Evolutionary conservation across 1,284 basidiomycete genomes (phyloP).

Genomic region (Apiotrichum domesticum): DNA sequence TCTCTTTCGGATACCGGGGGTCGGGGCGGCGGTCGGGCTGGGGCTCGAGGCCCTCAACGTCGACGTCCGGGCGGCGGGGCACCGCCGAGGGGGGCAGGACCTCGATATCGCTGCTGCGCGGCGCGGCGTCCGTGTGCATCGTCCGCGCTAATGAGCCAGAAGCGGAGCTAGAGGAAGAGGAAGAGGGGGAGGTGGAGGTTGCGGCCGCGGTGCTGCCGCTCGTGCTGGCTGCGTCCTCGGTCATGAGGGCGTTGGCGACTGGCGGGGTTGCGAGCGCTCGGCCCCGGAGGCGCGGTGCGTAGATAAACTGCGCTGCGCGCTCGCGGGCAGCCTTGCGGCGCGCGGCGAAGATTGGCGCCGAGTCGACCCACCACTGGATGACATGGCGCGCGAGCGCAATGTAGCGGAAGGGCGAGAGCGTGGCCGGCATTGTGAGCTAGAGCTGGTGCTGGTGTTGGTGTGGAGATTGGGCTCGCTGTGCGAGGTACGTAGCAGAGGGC

Average conservation of each 20-base stretch:
- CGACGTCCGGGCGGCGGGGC: constrained; percentile 1
- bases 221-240: neutral
- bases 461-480: neutral
- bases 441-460: neutral
- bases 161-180: neutral
- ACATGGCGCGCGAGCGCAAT: constrained; percentile 38
- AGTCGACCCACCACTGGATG: constrained; percentile 36
- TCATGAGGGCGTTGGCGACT: neutral
- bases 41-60: constrained; percentile 3
- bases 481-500: neutral
- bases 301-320: constrained; percentile 13
- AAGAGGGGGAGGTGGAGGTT: neutral
- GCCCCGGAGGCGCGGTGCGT: constrained; percentile 5
- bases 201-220: neutral
- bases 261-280: constrained; percentile 1
- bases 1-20: constrained; percentile 27
- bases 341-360: constrained; percentile 17
- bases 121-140: neutral
- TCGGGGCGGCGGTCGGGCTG: constrained; percentile 20
- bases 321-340: constrained; percentile 24
- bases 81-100: neutral
- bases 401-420: constrained; percentile 41
- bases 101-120: neutral
- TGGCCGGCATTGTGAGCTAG: constrained; percentile 23
- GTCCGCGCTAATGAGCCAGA: neutral